phyloP scores from a whole-genome alignment of 1,284 basidiomycete genomes.

The Pisolithus thermaeus region DNA sequence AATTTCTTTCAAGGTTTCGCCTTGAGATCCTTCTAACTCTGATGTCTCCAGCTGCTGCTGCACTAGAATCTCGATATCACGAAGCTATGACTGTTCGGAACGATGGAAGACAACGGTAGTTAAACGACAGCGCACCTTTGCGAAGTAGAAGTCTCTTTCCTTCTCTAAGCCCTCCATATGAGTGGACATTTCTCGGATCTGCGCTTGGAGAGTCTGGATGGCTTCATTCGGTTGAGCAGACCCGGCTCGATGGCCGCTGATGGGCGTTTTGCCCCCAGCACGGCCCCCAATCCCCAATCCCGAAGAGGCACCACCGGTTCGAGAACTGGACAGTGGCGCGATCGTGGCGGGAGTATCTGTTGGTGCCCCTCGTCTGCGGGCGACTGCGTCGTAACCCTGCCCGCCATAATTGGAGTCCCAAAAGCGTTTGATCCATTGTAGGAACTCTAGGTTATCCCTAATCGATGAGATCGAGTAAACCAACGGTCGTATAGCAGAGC shows the following conservation, averaged over 20 bases:
- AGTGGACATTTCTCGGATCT: constrained; percentile 78
- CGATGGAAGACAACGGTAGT: constrained; percentile 5
- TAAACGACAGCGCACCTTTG: constrained; percentile 62
- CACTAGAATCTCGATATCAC: constrained; percentile 93
- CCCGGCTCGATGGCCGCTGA: constrained; percentile 60
- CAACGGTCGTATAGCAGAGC: neutral
- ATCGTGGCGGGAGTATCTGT: constrained; percentile 74
- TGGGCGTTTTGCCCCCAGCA: constrained; percentile 62
- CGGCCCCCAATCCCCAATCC: constrained; percentile 36
- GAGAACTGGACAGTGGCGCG: constrained; percentile 49
- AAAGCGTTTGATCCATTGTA: constrained; percentile 96
- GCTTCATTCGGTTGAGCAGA: constrained; percentile 58
- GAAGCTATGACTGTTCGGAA: constrained; percentile 49
- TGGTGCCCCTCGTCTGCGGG: constrained; percentile 70
- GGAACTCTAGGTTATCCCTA: constrained; percentile 96
- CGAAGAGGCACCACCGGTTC: constrained; percentile 30
- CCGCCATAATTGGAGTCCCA: constrained; percentile 94
- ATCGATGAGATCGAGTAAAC: constrained; percentile 9
- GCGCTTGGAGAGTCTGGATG: constrained; percentile 61
- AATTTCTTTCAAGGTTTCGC: constrained; percentile 72
- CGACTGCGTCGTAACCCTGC: constrained; percentile 84
- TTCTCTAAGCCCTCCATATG: constrained; percentile 89
- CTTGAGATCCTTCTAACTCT: constrained; percentile 57
- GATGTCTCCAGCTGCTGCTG: constrained; percentile 66
- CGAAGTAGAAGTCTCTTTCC: constrained; percentile 98